A percentile compares a stretch with the other conserved stretches of the same genome.
Evolutionary conservation across 108 stramenopile species (phyloP).

Genomic region (Skeletonema tropicum): DNA sequence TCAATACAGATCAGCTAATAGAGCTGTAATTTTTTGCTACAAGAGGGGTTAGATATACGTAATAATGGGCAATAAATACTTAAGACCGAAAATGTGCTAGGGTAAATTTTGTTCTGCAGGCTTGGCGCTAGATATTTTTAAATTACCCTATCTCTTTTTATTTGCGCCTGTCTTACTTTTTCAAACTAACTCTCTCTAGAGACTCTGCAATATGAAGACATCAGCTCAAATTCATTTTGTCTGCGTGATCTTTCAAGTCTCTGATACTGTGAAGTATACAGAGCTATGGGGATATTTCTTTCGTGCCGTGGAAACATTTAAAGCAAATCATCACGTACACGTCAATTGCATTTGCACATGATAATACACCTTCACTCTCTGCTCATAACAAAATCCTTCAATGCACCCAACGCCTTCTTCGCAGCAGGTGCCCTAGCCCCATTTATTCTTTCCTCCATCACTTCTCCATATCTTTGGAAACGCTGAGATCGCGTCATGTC

Average conservation of each 20-base stretch:
- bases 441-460: slow-evolving; percentile 42
- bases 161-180: too few species aligned
- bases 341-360: not conserved
- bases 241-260: not conserved
- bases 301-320: not conserved
- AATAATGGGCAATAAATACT: not conserved
- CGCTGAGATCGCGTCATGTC: slow-evolving; percentile 35
- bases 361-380: slow-evolving; percentile 13
- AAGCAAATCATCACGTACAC: not conserved
- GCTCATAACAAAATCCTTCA: slow-evolving; percentile 47
- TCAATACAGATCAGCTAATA: not conserved
- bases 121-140: too few species aligned
- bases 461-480: slow-evolving; percentile 27
- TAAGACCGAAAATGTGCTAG: too few species aligned
- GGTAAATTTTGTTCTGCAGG: too few species aligned
- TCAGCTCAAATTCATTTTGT: too few species aligned
- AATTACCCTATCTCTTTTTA: too few species aligned
- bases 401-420: slow-evolving; percentile 26
- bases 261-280: not conserved
- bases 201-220: too few species aligned
- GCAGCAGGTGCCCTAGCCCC: slow-evolving; percentile 30
- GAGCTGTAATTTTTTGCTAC: not conserved
- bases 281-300: not conserved
- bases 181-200: too few species aligned
- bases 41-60: not conserved